Evolutionary conservation across 192 early-diverging fungal species (phyloP), one percentile per base, ranked within the genome.

Genomic region (Umbelopsis sp.): DNA sequence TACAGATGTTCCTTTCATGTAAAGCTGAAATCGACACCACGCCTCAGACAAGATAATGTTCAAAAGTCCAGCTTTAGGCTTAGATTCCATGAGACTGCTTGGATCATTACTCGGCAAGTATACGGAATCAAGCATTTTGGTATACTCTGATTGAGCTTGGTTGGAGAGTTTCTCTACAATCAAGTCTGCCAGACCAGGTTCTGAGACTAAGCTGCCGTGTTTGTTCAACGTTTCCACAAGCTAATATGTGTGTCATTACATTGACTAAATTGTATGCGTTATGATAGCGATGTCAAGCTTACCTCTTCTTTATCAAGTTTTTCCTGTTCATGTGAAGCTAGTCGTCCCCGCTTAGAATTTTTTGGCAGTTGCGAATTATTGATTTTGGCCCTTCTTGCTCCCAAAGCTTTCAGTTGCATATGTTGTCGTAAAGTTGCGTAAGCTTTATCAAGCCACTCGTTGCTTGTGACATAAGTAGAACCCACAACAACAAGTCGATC

Each of bases 221-320:
- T 35, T 61, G 10, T 33, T 4, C n/a, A 61, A 25, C 2, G 27
- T 25, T 35, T 61, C 27, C 30, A 61, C 4, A 12, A 61, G 55
- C 55, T 61, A 25, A 23, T 35, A 52, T 13, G 2, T 13, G 35
- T 33, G 5, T 18, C 8, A 27, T 33, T 15, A 7, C 13, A 10
- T 25, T 8, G n/a, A 30, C 13, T 7, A 6, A 6, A 10, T 1
- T 41, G 37, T 41, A 41, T 41, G 5, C 5, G 37, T 41, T 4
- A 41, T 41, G 37, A 6, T 41, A 9, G 37, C 37, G 10, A 55
- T 8, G 51, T 23, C 3, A 25, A 23, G 22, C 55, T 61, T 27
- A 61, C 55, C 55, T 61, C 30, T 2, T 61, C 30, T 35, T 61
- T 30, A 16, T 25, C 10, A 35, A 61, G 55, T 61, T 61, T 30